Conservation (phyloP, 805 yeast species). For the Saccharomycopsis sp. region DNA sequence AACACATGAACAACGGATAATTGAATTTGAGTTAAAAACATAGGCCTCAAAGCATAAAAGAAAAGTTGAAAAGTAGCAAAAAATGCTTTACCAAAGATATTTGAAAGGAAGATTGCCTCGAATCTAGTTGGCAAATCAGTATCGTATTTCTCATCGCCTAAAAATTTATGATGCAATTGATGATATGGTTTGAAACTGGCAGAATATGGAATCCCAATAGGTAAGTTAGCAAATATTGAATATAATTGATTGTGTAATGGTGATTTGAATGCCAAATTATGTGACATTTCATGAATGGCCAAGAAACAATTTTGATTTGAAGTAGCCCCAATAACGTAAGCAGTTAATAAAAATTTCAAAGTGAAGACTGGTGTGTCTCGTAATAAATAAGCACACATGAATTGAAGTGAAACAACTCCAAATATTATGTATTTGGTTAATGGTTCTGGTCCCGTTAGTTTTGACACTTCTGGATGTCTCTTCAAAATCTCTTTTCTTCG, state of each 20-base stretch:
- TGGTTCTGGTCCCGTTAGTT: slow-evolving; percentile 82
- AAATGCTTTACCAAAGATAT: slow-evolving; percentile 79
- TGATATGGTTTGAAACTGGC: slow-evolving; percentile 87
- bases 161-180: slow-evolving; percentile 81
- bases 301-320: slow-evolving; percentile 76
- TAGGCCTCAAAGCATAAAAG: slow-evolving; percentile 85
- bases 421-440: slow-evolving; percentile 68
- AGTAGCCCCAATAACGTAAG: slow-evolving; percentile 82
- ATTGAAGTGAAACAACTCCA: slow-evolving; percentile 62
- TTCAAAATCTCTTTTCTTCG: slow-evolving; percentile 68
- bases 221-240: slow-evolving; percentile 70
- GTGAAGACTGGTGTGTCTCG: slow-evolving; percentile 47
- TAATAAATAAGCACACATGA: slow-evolving; percentile 54
- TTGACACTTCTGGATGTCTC: slow-evolving; percentile 72
- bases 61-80: slow-evolving; percentile 86
- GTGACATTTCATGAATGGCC: slow-evolving; percentile 84
- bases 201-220: slow-evolving; percentile 85
- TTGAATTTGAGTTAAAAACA: slow-evolving; percentile 70
- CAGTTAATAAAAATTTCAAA: slow-evolving; percentile 50
- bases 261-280: slow-evolving; percentile 73
- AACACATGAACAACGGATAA: slow-evolving; percentile 70
- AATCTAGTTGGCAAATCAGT: slow-evolving; percentile 80
- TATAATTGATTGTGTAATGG: slow-evolving; percentile 74
- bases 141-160: slow-evolving; percentile 78
- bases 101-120: slow-evolving; percentile 70